Evolutionary conservation across 1,284 basidiomycete species (phyloP).

Genomic region (Malassezia arunalokei): DNA sequence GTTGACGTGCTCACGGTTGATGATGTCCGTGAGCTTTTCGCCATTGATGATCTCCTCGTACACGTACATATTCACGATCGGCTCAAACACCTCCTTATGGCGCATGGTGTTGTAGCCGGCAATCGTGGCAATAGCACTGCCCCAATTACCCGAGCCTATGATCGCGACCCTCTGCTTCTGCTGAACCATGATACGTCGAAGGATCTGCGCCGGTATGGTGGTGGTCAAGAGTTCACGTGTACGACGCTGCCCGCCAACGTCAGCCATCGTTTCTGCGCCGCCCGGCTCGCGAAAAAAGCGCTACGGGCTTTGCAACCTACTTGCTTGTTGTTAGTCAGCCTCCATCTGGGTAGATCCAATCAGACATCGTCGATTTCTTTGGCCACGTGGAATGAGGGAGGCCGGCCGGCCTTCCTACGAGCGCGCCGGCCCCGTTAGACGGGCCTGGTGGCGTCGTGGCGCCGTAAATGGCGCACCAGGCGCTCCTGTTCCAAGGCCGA

Average conservation of each 20-base stretch:
- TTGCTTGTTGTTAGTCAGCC: no score
- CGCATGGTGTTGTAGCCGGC: slow-evolving; percentile 49
- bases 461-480: neutral
- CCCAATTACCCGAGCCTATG: slow-evolving; percentile 50
- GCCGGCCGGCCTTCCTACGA: no score
- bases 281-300: no score
- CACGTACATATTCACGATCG: slow-evolving; percentile 38
- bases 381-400: no score
- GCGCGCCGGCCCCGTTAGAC: neutral
- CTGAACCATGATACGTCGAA: slow-evolving; percentile 13
- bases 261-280: no score
- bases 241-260: neutral
- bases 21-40: slow-evolving; percentile 51
- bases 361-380: no score
- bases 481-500: slow-evolving; percentile 7
- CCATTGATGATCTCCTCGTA: slow-evolving; percentile 48
- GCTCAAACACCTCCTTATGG: slow-evolving; percentile 46
- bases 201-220: neutral
- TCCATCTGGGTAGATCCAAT: no score
- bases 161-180: slow-evolving; percentile 52
- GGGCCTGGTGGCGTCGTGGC: neutral
- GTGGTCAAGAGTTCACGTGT: neutral
- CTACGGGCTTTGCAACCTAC: no score
- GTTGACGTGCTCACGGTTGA: slow-evolving; percentile 53
- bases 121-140: slow-evolving; percentile 53